phyloP scores from a whole-genome alignment of 2,329 filamentous ascomycete genomes.

The Saccharata proteae region DNA sequence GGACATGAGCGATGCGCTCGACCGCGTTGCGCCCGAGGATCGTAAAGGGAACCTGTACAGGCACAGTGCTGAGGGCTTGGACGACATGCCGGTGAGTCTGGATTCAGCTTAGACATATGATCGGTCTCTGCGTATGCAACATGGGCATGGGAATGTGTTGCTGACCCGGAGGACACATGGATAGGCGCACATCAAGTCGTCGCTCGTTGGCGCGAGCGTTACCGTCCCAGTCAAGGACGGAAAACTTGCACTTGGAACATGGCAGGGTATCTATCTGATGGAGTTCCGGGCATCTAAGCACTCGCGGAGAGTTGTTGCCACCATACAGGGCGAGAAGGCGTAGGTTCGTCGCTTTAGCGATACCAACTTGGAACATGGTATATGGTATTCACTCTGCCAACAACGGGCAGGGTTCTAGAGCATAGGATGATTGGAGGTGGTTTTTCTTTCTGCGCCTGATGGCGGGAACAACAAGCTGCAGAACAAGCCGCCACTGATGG shows the following conservation, averaged over 20 bases:
- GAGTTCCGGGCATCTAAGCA: slow-evolving; percentile 75
- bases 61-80: slow-evolving; percentile 72
- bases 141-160: no score
- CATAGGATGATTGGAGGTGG: no score
- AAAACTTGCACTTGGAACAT: slow-evolving; percentile 56
- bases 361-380: no score
- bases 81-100: slow-evolving; percentile 77
- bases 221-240: slow-evolving; percentile 87
- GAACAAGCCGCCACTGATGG: no score
- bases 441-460: no score
- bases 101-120: not conserved
- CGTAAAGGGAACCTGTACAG: slow-evolving; percentile 56
- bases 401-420: no score
- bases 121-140: not conserved
- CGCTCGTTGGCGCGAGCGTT: slow-evolving; percentile 76
- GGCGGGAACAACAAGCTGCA: no score
- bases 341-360: no score
- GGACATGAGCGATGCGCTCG: slow-evolving; percentile 90
- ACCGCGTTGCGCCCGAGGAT: slow-evolving; percentile 79
- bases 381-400: no score
- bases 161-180: not conserved
- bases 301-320: slow-evolving; percentile 72
- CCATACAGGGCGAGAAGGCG: slow-evolving; percentile 85
- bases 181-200: slow-evolving; percentile 84
- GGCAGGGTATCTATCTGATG: slow-evolving; percentile 91